phyloP scores from a whole-genome alignment of 2,329 filamentous ascomycete genomes.

The Trichocomaceae sp. region DNA sequence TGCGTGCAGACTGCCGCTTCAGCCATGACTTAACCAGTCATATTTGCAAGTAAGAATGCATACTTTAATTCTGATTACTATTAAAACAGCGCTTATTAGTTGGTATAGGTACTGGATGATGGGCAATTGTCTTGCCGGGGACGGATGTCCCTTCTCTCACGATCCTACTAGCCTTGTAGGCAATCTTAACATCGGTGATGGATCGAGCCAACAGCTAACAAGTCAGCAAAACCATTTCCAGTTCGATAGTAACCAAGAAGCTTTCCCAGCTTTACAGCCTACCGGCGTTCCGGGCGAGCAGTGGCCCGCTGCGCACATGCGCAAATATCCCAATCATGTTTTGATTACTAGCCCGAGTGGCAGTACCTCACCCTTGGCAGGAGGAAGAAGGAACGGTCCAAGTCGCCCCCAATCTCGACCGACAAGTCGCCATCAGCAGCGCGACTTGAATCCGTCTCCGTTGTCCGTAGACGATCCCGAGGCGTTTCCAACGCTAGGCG shows the following conservation, averaged over 20 bases:
- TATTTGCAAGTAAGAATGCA: conserved; percentile 80
- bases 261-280: conserved; percentile 71
- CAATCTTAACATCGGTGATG: conserved; percentile 65
- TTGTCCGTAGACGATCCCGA: conserved; percentile 88
- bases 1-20: conserved; percentile 92
- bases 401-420: conserved; percentile 74
- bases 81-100: neutral
- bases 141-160: conserved; percentile 94
- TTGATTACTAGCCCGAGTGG: conserved; percentile 42
- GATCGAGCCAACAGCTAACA: conserved; percentile 45
- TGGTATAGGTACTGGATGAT: conserved; percentile 71
- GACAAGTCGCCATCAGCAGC: conserved; percentile 69
- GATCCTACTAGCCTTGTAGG: conserved; percentile 83
- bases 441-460: conserved; percentile 57
- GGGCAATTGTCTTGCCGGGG: conserved; percentile 88
- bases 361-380: conserved; percentile 22
- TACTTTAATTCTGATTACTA: neutral
- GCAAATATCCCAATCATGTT: conserved; percentile 41
- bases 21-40: conserved; percentile 94
- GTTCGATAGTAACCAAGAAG: conserved; percentile 68
- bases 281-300: conserved; percentile 55
- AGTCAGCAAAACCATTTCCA: conserved; percentile 62
- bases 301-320: conserved; percentile 45
- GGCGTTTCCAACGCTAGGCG: conserved; percentile 84
- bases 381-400: conserved; percentile 32